Evolutionary conservation across 176 grass and related monocot genomes (phyloP), one percentile per base, ranked within the genome.

Genomic region (Cocos nucifera): DNA sequence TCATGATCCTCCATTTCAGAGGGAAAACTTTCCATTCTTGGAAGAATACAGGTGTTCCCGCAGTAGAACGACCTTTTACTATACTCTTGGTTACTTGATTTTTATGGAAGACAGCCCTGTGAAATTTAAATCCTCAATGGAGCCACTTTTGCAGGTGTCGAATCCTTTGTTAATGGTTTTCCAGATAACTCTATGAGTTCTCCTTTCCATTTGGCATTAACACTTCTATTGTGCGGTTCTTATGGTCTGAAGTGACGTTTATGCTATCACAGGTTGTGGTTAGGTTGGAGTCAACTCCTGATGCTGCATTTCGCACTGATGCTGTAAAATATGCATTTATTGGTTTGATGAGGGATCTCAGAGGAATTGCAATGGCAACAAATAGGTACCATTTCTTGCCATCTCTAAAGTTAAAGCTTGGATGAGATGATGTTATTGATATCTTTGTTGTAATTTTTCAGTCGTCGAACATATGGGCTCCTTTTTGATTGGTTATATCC

Each of bases 401-500:
- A 61, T 69, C 39, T 17, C 15, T 0, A 49, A 22, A 12, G 52
- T 23, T 19, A 26, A 68, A 50, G 22, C 68, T 17, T 55, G 21
- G 14, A 44, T 16, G 55, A 19, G 25, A 22, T 23, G 7, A 12
- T 44, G 18, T 39, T 63, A 2, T 29, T 63, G 29, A 73, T 55
- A 26, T 63, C 20, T 54, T 64, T 76, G 14, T 59, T 82, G 1
- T 44, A 12, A 44, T 79, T 25, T 56, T 78, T 64, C 79, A 98
- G 94, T 69, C 87, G 87, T 67, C 81, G 77, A 73, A 86, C 87
- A 53, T 98, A 98, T 58, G 84, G 94, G 4, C 84, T 93, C 22
- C 76, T 98, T 74, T 98, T 98, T 83, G 94, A 93, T 65, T 98
- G 94, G 94, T 28, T 98, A 44, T 98, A 98, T 76, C 85, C 94